Percentiles rank a stretch among this genome's conserved stretches.
Conservation (phyloP, 1,284 basidiomycete genomes). For the Moesziomyces sp. region DNA sequence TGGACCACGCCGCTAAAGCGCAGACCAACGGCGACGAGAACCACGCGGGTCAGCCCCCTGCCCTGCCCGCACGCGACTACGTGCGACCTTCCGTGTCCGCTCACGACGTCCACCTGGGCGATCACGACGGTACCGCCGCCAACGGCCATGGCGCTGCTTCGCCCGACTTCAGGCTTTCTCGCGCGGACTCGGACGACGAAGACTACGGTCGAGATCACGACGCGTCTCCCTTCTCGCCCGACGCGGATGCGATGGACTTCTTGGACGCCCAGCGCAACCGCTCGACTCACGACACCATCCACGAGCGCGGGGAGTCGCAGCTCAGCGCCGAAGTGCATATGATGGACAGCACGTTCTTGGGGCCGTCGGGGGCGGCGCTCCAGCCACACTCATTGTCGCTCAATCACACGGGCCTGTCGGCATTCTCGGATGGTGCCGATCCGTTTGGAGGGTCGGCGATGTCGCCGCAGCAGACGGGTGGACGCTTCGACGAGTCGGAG, state of each 20-base stretch:
- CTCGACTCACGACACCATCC: conserved; percentile 33
- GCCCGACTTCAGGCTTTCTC: conserved; percentile 12
- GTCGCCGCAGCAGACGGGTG: conserved; percentile 39
- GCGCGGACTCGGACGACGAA: conserved; percentile 7
- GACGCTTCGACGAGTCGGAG: conserved; percentile 3
- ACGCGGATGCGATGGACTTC: conserved; percentile 1
- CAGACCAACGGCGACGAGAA: neutral
- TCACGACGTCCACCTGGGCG: conserved; percentile 22
- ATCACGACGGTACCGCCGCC: conserved; percentile 4
- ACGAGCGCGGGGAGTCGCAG: conserved; percentile 34
- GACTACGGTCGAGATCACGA: neutral
- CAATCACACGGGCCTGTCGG: conserved; percentile 36
- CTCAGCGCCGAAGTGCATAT: conserved; percentile 16
- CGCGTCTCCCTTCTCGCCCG: conserved; percentile 29
- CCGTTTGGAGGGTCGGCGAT: conserved; percentile 27
- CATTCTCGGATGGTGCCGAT: conserved; percentile 36
- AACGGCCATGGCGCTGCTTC: conserved; percentile 8
- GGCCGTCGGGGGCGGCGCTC: neutral
- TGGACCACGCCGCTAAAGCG: conserved; percentile 18
- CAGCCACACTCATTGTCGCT: conserved; percentile 10
- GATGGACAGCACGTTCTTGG: conserved; percentile 22
- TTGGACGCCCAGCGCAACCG: neutral
- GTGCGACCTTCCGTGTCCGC: conserved; percentile 16
- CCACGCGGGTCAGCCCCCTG: conserved; percentile 8
- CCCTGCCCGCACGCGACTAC: conserved; percentile 18